Evolutionary conservation across 1,284 basidiomycete genomes (phyloP), one percentile per base, ranked within the genome.

Genomic region (Laetiporus sulphureus): DNA sequence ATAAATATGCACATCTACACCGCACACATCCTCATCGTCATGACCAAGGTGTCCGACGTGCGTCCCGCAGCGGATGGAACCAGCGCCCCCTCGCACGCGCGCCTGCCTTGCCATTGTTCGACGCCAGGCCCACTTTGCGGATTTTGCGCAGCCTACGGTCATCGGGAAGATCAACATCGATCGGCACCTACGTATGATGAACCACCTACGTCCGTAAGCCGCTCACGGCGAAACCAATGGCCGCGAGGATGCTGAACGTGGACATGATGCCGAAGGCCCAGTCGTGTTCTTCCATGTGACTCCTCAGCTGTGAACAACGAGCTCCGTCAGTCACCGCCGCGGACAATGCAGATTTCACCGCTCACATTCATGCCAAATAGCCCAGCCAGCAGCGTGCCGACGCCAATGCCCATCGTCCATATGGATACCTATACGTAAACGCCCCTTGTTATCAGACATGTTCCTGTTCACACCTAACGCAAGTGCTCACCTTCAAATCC

Each of bases 341-440:
- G 45, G 51, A 53, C 35, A 34, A 41, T 46, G 36, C 31, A 7
- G 27, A 29, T 22, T 30, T 47, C 42, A 22, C 19, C 32, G 69
- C 84, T 60, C 56, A 92, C 87, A 63, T 96, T 97, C 94, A 97
- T 97, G 19, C 94, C 94, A 55, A 96, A 96, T 8, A 96, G 56
- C 3, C 94, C 92, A 31, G 92, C 91, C 15, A 95, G 68, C 18
- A 97, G 70, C n/a, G 94, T 91, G 1, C 93, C 93, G n/a, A 81
- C 77, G 10, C 90, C 91, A 44, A 98, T 75, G 0, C 95, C 94
- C 64, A 97, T 81, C 0, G 95, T 97, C 20, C 80, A 79, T 49
- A 99, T 98, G n/a, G 91, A 93, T 21, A 95, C 77, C 84, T 84
- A 19, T 15, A 25, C 24, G 37, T 31, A 40, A 3, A 35, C 16